phyloP scores from a whole-genome alignment of 345 rosid genomes.

The Cochlearia excelsa region DNA sequence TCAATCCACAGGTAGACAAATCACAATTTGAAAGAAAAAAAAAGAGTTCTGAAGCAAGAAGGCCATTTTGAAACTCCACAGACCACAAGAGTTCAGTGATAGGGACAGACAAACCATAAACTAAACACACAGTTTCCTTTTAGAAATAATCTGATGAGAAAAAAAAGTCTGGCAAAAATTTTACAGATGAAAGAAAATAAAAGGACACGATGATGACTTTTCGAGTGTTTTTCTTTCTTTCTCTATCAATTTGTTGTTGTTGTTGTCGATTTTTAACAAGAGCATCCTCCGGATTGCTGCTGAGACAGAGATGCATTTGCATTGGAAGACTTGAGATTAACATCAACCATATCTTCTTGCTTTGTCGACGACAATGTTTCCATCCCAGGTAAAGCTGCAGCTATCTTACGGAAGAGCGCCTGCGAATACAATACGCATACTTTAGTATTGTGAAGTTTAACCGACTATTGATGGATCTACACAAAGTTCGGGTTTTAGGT shows the following conservation, averaged over 20 bases:
- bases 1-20: slow-evolving; percentile 1
- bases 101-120: slow-evolving; percentile 21
- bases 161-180: slow-evolving; percentile 30
- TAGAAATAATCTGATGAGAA: slow-evolving; percentile 15
- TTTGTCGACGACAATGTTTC: slow-evolving; percentile 85
- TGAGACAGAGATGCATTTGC: slow-evolving; percentile 59
- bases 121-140: slow-evolving; percentile 16
- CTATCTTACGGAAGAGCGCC: slow-evolving; percentile 87
- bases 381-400: slow-evolving; percentile 93
- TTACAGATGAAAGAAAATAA: slow-evolving; percentile 19
- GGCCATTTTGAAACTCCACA: slow-evolving; percentile 16
- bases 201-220: no score
- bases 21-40: slow-evolving; percentile 6
- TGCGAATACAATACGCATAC: slow-evolving; percentile 21
- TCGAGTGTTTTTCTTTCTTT: neutral
- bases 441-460: neutral
- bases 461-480: slow-evolving; percentile 4
- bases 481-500: neutral
- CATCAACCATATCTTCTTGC: slow-evolving; percentile 95
- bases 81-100: slow-evolving; percentile 19
- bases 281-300: slow-evolving; percentile 74
- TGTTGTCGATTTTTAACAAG: slow-evolving; percentile 46
- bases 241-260: slow-evolving; percentile 19
- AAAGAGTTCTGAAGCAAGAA: slow-evolving; percentile 15
- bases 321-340: slow-evolving; percentile 78